phyloP scores from a whole-genome alignment of 345 rosid species.

The Cardamine occulta region DNA sequence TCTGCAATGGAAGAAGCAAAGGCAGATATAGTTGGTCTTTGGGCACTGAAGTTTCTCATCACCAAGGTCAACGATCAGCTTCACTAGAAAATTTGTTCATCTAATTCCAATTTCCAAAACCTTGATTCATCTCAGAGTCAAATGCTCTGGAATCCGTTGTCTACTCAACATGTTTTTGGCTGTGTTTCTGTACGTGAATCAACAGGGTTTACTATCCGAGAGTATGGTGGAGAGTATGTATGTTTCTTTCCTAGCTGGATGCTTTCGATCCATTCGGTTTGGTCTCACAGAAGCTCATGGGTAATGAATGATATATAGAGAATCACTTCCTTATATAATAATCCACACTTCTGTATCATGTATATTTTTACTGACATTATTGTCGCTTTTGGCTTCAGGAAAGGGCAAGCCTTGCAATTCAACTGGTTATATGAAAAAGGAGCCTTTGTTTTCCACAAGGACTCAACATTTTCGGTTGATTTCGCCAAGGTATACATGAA shows the following conservation, averaged over 20 bases:
- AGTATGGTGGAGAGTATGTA: constrained; percentile 73
- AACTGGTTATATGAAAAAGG: constrained; percentile 89
- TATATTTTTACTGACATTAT: neutral
- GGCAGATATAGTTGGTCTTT: constrained; percentile 96
- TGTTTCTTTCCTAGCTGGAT: constrained; percentile 89
- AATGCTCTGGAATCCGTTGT: neutral
- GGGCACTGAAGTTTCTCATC: constrained; percentile 89
- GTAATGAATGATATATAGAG: constrained; percentile 49
- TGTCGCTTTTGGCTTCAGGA: constrained; percentile 49
- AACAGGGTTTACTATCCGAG: constrained; percentile 70
- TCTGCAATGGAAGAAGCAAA: constrained; percentile 95
- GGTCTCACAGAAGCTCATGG: constrained; percentile 97
- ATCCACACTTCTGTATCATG: neutral
- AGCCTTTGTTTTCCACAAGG: constrained; percentile 66
- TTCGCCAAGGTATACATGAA: constrained; percentile 65
- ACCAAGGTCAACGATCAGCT: constrained; percentile 53
- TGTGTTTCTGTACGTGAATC: neutral
- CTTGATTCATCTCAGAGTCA: neutral
- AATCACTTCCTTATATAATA: constrained; percentile 12
- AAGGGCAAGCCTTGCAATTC: constrained; percentile 93
- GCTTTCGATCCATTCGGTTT: constrained; percentile 90
- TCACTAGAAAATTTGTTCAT: neutral
- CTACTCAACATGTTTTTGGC: neutral
- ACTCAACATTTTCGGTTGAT: constrained; percentile 76
- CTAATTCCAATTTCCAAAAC: neutral